Evolutionary conservation across 768 basidiomycete genomes (phyloP), one percentile per base, ranked within the genome.

Genomic region (Mycena rosella): DNA sequence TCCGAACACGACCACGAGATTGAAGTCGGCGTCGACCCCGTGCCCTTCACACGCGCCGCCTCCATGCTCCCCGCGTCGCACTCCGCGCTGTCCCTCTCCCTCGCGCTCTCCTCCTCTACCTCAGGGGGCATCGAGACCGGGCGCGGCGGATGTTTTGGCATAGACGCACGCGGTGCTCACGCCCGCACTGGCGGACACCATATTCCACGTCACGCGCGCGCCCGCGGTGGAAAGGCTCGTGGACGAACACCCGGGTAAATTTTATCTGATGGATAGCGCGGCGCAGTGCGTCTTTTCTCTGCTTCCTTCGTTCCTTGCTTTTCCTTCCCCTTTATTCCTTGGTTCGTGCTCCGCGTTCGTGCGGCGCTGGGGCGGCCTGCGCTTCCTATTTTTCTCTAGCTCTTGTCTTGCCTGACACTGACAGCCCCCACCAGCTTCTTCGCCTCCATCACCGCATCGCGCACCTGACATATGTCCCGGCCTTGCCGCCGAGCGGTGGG

Each of bases 261-360:
- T 93, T 74, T 93, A 93, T 75, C 80, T 94, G 24, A 93, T 93
- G 91, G 92, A 94, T 89, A 70, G 65, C 44, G 69, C 65, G 47
- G 7, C 2, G 26, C 67, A 70, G 69, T 70, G 51, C 56, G 69
- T 66, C 65, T 44, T 7, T 75, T 87, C n/a, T 62, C 15, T 45
- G 36, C 40, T 18, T 44, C 38, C 6, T 49, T 17, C 42, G 3
- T 38, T 14, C 38, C 38, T 38, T 38, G 38, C 38, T 14, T 14
- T 38, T 15, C 38, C 38, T 38, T 14, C 15, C 38, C 38, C 38
- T 38, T 14, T 38, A 7, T 38, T 38, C 14, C 8, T 38, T 14
- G 7, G 32, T 11, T 17, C 38, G 9, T 38, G 9, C 14, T 38
- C 38, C 38, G 3, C 38, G 6, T 34, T 34, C 7, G 7, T 34